Base-by-base conservation (phyloP, 108 stramenopile species). In the Cyclotella kingstonii region DNA sequence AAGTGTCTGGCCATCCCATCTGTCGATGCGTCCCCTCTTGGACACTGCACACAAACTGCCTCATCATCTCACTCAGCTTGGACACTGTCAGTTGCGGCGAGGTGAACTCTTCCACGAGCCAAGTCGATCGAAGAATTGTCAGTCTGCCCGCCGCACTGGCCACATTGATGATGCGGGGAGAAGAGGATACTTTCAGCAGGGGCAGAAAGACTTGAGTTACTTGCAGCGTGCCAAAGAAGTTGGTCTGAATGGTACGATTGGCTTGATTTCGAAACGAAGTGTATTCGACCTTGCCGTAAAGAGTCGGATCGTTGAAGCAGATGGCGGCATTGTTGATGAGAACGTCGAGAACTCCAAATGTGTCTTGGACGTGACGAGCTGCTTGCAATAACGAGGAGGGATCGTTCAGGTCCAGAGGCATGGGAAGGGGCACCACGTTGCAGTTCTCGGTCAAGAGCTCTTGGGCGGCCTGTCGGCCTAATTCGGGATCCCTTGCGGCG, bases 1-100 rank as follows among this genome's bases (percentile, higher is more conserved):
- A 83, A 2, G 90, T 83, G 63, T 80, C 82, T 14, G 90, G 86
- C 90, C 90, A 91, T 11, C 90, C 90, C 26, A 75, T 58, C 25
- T 50, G 28, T 0, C 29, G 11, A 60, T 91, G 90, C 8, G 56
- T 76, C 4, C 82, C 87, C 31, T 39, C 50, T 49, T 81, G 59
- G 3, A 84, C 90, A 46, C 63, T 80, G 3, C 30, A 27, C 0
- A 87, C 78, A 46, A 91, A 91, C 54, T 80, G 41, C 2, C 54
- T 31, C 90, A 89, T 83, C 51, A 85, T 27, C 0, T 33, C 25
- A 9, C 60, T 54, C 0, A 84, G 54, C 18, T 68, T 49, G n/a
- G 63, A 26, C 15, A 79, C 23, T 46, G 52, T 47, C 12, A 84
- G 43, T 55, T 14, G 36, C 12, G 63, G 46, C 2, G 80, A 81